These are phyloP conservation scores for Pseudocercospora crystallina DNA, from an alignment of 2,329 filamentous ascomycete species.

Conservation along the genomic window DNA sequence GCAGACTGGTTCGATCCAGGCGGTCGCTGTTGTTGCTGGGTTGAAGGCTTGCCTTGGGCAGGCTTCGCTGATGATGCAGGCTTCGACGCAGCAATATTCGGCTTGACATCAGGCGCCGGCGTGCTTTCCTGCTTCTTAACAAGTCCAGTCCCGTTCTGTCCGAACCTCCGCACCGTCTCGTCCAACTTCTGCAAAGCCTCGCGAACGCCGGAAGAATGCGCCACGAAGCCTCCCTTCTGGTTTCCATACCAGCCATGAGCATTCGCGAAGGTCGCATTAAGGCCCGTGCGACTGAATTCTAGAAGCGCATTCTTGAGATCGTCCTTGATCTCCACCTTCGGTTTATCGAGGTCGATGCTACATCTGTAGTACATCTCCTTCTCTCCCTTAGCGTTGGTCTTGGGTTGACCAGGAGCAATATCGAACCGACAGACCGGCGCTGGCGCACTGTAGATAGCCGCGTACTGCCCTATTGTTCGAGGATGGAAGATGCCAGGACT, in stretches of 20 bases:
- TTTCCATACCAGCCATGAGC: slow-evolving; percentile 8
- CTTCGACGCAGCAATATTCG: slow-evolving; percentile 3
- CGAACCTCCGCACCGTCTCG: slow-evolving; percentile 36
- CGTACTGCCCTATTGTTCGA: slow-evolving; percentile 38
- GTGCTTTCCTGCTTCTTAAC: slow-evolving; percentile 12
- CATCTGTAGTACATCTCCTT: slow-evolving; percentile 26
- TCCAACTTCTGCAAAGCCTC: slow-evolving; percentile 40
- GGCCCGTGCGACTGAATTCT: slow-evolving; percentile 6
- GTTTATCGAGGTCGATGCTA: not conserved
- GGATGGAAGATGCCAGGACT: slow-evolving; percentile 32
- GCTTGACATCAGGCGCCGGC: slow-evolving; percentile 1
- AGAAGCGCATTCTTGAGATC: slow-evolving; percentile 2
- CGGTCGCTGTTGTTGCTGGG: slow-evolving; percentile 3
- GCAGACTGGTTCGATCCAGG: not conserved
- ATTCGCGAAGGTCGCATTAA: not conserved
- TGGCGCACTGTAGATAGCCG: slow-evolving; percentile 42
- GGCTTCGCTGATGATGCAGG: not conserved
- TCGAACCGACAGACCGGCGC: slow-evolving; percentile 38
- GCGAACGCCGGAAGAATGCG: not conserved
- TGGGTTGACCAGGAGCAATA: slow-evolving; percentile 19
- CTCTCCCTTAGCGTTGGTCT: slow-evolving; percentile 9
- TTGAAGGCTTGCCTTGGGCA: not conserved
- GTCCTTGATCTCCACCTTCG: not conserved
- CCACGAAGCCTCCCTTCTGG: slow-evolving; percentile 8
- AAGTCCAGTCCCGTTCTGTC: not conserved